Evolutionary conservation across 306 rosid genomes (phyloP).

Genomic region (Vachellia collinsii): DNA sequence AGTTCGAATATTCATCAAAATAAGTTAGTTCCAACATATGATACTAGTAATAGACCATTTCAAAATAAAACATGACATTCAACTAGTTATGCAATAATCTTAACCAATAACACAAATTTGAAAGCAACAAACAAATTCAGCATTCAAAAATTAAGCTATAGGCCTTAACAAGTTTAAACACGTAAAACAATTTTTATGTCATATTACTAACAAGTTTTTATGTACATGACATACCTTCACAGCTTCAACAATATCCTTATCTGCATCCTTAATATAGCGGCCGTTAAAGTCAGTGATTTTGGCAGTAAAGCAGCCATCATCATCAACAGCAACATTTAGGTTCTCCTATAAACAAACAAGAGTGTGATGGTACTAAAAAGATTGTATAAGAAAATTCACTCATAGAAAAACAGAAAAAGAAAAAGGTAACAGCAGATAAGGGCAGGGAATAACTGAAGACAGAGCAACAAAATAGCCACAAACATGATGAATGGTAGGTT

Average conservation of each 20-base stretch:
- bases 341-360: constrained; percentile 62
- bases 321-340: constrained; percentile 89
- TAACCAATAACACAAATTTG: constrained; percentile 5
- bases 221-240: constrained; percentile 59
- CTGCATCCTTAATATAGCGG: constrained; percentile 85
- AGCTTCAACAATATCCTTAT: constrained; percentile 82
- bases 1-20: constrained; percentile 6
- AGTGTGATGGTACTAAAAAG: constrained; percentile 10
- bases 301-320: constrained; percentile 90
- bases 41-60: not conserved
- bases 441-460: not conserved
- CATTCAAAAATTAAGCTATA: not conserved
- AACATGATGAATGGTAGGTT: not conserved
- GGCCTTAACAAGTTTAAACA: not conserved
- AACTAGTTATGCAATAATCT: constrained; percentile 7
- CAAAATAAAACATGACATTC: not conserved
- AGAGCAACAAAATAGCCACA: not conserved
- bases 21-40: constrained; percentile 14
- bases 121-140: constrained; percentile 12
- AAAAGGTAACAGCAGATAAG: not conserved
- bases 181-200: constrained; percentile 1
- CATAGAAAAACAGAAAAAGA: not conserved
- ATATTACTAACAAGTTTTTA: constrained; percentile 2
- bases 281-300: constrained; percentile 77
- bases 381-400: not conserved